Base-by-base conservation (phyloP, 164 flowering plant species). In the Berberis vulgaris region DNA sequence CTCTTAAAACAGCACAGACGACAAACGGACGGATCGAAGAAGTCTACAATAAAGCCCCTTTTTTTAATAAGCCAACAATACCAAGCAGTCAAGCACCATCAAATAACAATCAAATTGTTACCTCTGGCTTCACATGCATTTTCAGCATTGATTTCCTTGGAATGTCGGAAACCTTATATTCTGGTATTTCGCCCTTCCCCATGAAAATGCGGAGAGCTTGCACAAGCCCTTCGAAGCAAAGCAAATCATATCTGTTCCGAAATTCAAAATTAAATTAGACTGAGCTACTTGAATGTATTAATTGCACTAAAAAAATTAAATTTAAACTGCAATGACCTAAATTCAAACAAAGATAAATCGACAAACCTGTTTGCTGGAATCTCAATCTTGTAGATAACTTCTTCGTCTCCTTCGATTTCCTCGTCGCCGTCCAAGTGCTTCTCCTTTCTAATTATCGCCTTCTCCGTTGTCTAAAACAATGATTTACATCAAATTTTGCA, bases 1-100 rank as follows among this genome's bases (percentile, higher is more conserved):
- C 97, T 76, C 96, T 84, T 61, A 95, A 71, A 81, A 95, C 89
- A 79, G 99, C 97, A 79, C 96, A 95, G n/a, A 95, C 97, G 71
- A 95, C 73, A 69, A 67, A 84, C 6, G 96, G 94, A 2, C 97
- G 96, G 60, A 95, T 84, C 56, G 6, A 47, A 6, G 90, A 76
- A 41, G 97, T 89, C 97, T 91, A 82, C 74, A 80, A 10, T 12
- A 64, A 13, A 60, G n/a, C 26, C 40, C 5, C 12, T 49, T 4
- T 9, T 59, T 53, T 26, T 3, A 56, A 60, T 3, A 50, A 11
- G 7, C 8, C 12, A 62, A 10, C 5, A 4, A 41, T n/a, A 40
- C 11, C 40, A 6, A 62, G 11, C 10, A 42, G 9, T 26, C 8
- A 58, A 42, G 43, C 11, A 58, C n/a, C 7, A 57, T 40, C 1